Evolutionary conservation across 2,329 filamentous ascomycete species (phyloP).

Genomic region (Aspergillus udagawae): DNA sequence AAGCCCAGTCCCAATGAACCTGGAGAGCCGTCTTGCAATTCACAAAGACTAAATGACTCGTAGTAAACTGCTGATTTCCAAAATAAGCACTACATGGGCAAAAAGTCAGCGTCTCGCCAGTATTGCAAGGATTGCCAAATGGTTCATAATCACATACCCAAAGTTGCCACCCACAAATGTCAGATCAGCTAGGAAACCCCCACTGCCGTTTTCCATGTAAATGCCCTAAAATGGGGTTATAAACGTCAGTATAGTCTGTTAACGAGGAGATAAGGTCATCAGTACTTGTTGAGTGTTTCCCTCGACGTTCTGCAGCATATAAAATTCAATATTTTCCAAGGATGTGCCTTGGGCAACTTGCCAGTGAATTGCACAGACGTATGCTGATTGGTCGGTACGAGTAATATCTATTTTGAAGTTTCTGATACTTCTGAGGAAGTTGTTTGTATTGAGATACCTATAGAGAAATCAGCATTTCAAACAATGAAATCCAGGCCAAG

Average conservation of each 20-base stretch:
- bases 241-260: too few species aligned
- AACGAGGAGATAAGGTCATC: too few species aligned
- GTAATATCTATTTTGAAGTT: slow-evolving; percentile 24
- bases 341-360: slow-evolving; percentile 70
- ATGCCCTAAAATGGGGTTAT: slow-evolving; percentile 5
- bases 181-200: slow-evolving; percentile 56
- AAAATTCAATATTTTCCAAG: slow-evolving; percentile 69
- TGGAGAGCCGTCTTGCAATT: too few species aligned
- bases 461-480: too few species aligned
- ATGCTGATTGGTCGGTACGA: slow-evolving; percentile 3
- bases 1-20: too few species aligned
- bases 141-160: slow-evolving; percentile 28
- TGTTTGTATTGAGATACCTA: slow-evolving; percentile 14
- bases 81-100: slow-evolving; percentile 22
- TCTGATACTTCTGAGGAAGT: slow-evolving; percentile 18
- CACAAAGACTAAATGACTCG: too few species aligned
- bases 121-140: too few species aligned
- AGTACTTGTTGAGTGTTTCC: slow-evolving; percentile 21
- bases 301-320: slow-evolving; percentile 48
- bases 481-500: too few species aligned
- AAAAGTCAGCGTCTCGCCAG: too few species aligned
- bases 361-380: slow-evolving; percentile 60
- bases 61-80: slow-evolving; percentile 38
- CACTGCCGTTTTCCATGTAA: slow-evolving; percentile 41
- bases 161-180: slow-evolving; percentile 58